Evolutionary conservation across 1,284 basidiomycete genomes (phyloP), one percentile per base, ranked within the genome.

Genomic region (Termitomyces sp.): DNA sequence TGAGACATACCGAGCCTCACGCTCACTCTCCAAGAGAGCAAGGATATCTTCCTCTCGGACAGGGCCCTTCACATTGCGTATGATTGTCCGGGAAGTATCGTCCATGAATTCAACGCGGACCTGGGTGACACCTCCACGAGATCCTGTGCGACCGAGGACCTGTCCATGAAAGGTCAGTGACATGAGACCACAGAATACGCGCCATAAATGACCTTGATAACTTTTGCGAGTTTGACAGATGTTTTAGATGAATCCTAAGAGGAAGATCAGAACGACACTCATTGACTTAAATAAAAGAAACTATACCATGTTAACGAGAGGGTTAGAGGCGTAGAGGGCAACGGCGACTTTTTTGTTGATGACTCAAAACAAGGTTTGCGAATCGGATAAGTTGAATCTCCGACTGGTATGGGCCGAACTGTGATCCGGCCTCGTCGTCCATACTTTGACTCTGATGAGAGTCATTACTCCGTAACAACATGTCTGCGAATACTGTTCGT

Each of bases 61-160:
- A 62, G 96, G 95, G 26, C 97, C 97, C 81, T 99, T 99, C 68
- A 99, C 97, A 81, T 99, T 99, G 65, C 96, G 92, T 78, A 99
- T 97, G 77, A 99, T 97, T 63, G 91, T 90, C 67, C 97, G 92
- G 66, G 86, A 86, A 53, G 90, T 86, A 74, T 99, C 96, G 76
- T 99, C 96, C 90, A 99, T 90, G 82, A 99, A 98, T 75, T 99
- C 96, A 66, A 99, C 97, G 65, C 96, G 94, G 75, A 98, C 95
- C 82, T 99, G 97, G 64, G 94, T 99, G 67, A 99, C 95, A 82
- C 95, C 95, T 80, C 97, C 97, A 74, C 97, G 93, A 68, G 96
- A 98, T 64, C 97, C 97, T 70, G 97, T 99, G 70, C 97, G 88
- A 73, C 97, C 97, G 69, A 99, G 88, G 73, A 98, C 94, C 92